These are phyloP conservation scores for Pyrus pyrifolia DNA, from an alignment of 306 rosid species.

Conservation along the genomic window DNA sequence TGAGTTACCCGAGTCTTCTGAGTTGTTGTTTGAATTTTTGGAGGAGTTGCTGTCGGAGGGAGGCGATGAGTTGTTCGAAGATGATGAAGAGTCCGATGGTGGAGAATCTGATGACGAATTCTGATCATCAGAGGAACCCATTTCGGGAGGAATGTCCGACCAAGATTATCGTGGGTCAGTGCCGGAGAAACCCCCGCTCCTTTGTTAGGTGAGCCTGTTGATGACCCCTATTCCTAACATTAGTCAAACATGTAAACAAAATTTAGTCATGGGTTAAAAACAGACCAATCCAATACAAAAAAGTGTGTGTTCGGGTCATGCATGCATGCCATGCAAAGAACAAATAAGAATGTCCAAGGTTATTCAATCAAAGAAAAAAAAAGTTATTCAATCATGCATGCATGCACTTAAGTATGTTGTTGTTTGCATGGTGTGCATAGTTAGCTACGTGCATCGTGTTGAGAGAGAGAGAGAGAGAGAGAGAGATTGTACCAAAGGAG, in stretches of 20 bases:
- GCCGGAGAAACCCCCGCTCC: conserved; percentile 42
- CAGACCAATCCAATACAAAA: neutral
- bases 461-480: neutral
- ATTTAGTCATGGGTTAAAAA: neutral
- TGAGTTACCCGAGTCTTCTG: neutral
- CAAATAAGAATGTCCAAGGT: neutral
- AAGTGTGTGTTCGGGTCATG: neutral
- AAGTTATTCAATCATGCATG: neutral
- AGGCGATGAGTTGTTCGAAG: neutral
- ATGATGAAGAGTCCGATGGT: conserved; percentile 13
- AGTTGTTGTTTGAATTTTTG: neutral
- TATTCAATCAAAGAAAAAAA: neutral
- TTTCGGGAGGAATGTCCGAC: conserved; percentile 28
- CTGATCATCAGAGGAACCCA: conserved; percentile 21
- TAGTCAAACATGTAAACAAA: neutral
- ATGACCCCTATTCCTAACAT: conserved; percentile 5
- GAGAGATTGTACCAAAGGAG: conserved; percentile 6
- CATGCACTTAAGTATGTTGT: neutral
- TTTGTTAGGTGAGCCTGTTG: conserved; percentile 12
- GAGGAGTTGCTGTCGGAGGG: neutral
- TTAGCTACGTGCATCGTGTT: neutral
- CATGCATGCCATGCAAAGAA: neutral
- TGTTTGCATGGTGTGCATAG: neutral
- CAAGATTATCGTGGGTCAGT: conserved; percentile 10
- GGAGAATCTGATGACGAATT: neutral